phyloP scores from a whole-genome alignment of 1,284 basidiomycete genomes.

The Fomes fomentarius region DNA sequence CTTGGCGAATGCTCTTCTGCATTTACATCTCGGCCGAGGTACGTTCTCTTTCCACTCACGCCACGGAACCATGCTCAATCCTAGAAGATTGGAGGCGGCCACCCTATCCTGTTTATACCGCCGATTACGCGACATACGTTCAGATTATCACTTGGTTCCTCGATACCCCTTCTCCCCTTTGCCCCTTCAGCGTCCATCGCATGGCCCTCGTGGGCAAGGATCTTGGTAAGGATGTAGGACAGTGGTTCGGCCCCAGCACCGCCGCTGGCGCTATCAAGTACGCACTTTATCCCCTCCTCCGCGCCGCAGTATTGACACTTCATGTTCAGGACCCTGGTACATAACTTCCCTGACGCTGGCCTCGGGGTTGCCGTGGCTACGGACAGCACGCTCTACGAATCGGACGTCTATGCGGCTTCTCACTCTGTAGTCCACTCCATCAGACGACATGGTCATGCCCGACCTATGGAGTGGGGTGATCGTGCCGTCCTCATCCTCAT shows the following conservation, averaged over 20 bases:
- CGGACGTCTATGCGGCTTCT: conserved; percentile 85
- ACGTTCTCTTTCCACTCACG: conserved; percentile 33
- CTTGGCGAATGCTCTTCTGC: conserved; percentile 88
- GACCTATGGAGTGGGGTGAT: conserved; percentile 67
- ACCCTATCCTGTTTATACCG: conserved; percentile 56
- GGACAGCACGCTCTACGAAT: conserved; percentile 82
- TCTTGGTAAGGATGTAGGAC: conserved; percentile 92
- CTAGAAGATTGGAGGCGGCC: conserved; percentile 82
- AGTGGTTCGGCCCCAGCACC: conserved; percentile 98
- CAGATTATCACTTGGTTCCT: conserved; percentile 94
- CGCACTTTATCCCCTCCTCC: conserved; percentile 28
- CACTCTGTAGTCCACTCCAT: conserved; percentile 46
- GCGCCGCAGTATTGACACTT: not conserved
- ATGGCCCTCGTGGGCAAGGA: conserved; percentile 96
- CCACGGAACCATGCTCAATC: conserved; percentile 1
- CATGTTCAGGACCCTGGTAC: conserved; percentile 66
- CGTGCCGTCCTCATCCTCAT: conserved; percentile 90
- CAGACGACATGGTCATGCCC: conserved; percentile 34
- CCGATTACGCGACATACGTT: conserved; percentile 77
- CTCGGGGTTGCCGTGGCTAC: conserved; percentile 84
- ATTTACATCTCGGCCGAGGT: conserved; percentile 88
- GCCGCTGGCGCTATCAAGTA: conserved; percentile 95
- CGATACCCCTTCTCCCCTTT: conserved; percentile 86
- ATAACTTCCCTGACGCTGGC: conserved; percentile 80
- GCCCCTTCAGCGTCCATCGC: conserved; percentile 94